Evolutionary conservation across 2,329 filamentous ascomycete species (phyloP).

Genomic region (Westerdykella sp.): DNA sequence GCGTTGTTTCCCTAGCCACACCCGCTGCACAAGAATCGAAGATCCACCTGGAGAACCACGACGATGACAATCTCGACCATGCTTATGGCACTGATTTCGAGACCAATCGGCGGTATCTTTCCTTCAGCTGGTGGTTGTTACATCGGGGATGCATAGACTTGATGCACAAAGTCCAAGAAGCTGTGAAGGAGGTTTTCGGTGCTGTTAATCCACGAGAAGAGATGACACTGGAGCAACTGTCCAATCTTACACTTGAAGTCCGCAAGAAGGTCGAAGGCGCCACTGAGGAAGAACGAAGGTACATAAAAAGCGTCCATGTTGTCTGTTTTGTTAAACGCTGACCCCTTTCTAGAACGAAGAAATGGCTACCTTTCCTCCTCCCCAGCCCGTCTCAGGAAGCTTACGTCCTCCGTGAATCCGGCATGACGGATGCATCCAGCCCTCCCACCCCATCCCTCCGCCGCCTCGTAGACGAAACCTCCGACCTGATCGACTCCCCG

Average conservation of each 20-base stretch:
- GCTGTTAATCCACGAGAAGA: constrained; percentile 82
- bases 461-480: constrained; percentile 87
- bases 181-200: constrained; percentile 87
- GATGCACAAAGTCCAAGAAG: constrained; percentile 72
- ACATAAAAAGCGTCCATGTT: constrained; percentile 12
- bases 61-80: constrained; percentile 78
- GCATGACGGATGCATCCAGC: constrained; percentile 52
- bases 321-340: constrained; percentile 4
- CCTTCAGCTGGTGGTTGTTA: constrained; percentile 96
- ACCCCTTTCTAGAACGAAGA: constrained; percentile 42
- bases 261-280: constrained; percentile 77
- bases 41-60: constrained; percentile 88
- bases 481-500: constrained; percentile 91
- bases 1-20: constrained; percentile 83
- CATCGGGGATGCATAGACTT: constrained; percentile 84
- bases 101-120: constrained; percentile 89
- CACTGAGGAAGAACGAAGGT: constrained; percentile 57
- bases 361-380: constrained; percentile 81
- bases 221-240: constrained; percentile 72
- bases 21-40: constrained; percentile 60
- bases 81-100: constrained; percentile 90
- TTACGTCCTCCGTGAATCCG: constrained; percentile 77
- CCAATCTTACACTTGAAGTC: constrained; percentile 74
- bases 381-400: constrained; percentile 74
- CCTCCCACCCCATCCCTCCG: constrained; percentile 55